Evolutionary conservation across 129 eudicot species (phyloP).

Genomic region (Silybum marianum): DNA sequence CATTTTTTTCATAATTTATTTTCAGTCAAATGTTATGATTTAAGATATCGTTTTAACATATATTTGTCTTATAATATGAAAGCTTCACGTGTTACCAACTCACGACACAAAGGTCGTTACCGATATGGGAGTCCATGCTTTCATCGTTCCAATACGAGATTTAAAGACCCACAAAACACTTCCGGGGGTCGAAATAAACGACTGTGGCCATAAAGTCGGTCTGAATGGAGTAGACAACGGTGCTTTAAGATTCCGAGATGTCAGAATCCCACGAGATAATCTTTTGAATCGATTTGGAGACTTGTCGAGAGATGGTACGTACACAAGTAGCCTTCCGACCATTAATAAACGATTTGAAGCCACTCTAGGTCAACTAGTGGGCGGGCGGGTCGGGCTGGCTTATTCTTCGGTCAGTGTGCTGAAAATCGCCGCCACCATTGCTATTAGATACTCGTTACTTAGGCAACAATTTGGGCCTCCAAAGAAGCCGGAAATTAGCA

Average conservation of each 20-base stretch:
- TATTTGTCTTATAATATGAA: too few relatives aligned
- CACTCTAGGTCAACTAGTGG: slow-evolving; percentile 91
- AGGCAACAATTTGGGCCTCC: slow-evolving; percentile 97
- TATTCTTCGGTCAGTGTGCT: slow-evolving; percentile 89
- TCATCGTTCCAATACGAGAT: slow-evolving; percentile 88
- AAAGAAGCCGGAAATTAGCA: slow-evolving; percentile 73
- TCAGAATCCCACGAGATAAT: slow-evolving; percentile 89
- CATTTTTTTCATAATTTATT: too few relatives aligned
- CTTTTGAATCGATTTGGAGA: slow-evolving; percentile 92
- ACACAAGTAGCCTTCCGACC: slow-evolving; percentile 79
- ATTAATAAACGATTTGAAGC: slow-evolving; percentile 89
- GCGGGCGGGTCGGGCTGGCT: slow-evolving; percentile 95
- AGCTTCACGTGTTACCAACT: slow-evolving; percentile 53
- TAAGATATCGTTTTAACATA: too few relatives aligned
- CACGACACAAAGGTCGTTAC: slow-evolving; percentile 61
- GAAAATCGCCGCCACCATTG: slow-evolving; percentile 78
- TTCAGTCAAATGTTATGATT: too few relatives aligned
- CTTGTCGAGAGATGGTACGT: slow-evolving; percentile 86
- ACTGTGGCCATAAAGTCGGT: slow-evolving; percentile 94
- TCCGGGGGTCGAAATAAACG: slow-evolving; percentile 85
- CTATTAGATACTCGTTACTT: slow-evolving; percentile 79
- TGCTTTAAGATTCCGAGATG: slow-evolving; percentile 73
- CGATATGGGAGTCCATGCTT: slow-evolving; percentile 98
- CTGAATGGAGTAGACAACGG: slow-evolving; percentile 97
- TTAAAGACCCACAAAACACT: slow-evolving; percentile 64